phyloP scores from a whole-genome alignment of 106 monocot species.

The Vanilla planifolia region DNA sequence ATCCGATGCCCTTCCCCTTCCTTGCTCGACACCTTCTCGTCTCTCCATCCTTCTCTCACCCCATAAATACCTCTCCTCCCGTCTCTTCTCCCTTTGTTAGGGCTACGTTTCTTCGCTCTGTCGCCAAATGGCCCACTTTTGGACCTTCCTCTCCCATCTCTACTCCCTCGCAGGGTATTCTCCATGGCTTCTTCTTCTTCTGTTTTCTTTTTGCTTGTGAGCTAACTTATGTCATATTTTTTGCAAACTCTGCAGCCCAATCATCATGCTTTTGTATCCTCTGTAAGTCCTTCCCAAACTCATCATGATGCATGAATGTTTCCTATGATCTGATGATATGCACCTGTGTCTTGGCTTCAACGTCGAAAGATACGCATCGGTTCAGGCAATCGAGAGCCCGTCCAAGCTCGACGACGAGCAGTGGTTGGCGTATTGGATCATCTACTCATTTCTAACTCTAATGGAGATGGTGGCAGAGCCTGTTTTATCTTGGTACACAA shows the following conservation, averaged over 20 bases:
- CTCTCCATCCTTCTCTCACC: background rate
- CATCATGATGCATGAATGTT: background rate
- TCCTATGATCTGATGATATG: background rate
- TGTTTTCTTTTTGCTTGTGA: background rate
- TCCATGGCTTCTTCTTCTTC: background rate
- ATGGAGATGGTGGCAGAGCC: conserved; percentile 82
- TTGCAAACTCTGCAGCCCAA: conserved; percentile 39
- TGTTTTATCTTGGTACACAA: conserved; percentile 60
- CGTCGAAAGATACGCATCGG: conserved; percentile 66
- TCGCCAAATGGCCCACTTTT: conserved; percentile 47
- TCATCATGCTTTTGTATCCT: conserved; percentile 73
- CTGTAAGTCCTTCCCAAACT: conserved; percentile 41
- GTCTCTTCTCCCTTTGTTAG: background rate
- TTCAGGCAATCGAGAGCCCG: conserved; percentile 80
- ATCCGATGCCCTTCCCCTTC: conserved; percentile 38
- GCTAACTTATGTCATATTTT: no score
- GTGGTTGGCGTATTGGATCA: conserved; percentile 93
- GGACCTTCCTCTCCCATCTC: conserved; percentile 57
- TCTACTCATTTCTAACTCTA: conserved; percentile 84
- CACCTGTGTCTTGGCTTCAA: no score
- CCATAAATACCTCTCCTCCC: background rate
- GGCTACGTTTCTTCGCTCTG: background rate
- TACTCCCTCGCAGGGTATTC: conserved; percentile 68
- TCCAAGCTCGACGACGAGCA: conserved; percentile 84
- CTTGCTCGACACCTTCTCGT: background rate